phyloP scores from a whole-genome alignment of 768 basidiomycete species.

The Auricularia heimuer region DNA sequence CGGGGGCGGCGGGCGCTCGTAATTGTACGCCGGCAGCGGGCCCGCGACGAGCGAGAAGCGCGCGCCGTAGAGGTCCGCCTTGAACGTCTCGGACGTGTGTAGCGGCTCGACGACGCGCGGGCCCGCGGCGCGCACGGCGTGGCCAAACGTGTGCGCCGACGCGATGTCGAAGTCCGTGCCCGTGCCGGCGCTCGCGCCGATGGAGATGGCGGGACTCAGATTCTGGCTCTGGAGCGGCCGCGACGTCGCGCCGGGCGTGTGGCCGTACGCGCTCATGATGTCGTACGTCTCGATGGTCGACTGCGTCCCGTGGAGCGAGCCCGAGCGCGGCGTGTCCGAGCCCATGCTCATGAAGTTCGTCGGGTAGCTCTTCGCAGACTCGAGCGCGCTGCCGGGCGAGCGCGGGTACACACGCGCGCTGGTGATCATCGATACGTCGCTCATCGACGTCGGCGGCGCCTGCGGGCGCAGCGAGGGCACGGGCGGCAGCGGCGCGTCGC shows the following conservation, averaged over 20 bases:
- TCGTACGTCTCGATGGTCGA: neutral
- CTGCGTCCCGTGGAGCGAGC: neutral
- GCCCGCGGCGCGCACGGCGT: neutral
- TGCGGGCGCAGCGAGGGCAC: neutral
- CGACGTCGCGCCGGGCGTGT: neutral
- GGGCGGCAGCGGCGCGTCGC: neutral
- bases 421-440: neutral
- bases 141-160: neutral
- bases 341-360: neutral
- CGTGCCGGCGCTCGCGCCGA: neutral
- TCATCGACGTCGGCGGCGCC: neutral
- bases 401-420: neutral
- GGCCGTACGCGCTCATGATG: neutral
- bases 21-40: neutral
- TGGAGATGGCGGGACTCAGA: neutral
- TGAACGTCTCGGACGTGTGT: neutral
- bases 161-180: neutral
- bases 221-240: too few relatives aligned
- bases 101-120: neutral
- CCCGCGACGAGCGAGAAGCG: neutral
- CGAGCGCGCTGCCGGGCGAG: neutral
- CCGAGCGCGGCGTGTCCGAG: neutral
- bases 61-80: constrained; percentile 1
- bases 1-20: neutral
- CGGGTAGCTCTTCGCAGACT: neutral